These are phyloP conservation scores for Nematocida parisii DNA, from an alignment of 371 early-diverging fungal genomes.

Conservation along the genomic window DNA sequence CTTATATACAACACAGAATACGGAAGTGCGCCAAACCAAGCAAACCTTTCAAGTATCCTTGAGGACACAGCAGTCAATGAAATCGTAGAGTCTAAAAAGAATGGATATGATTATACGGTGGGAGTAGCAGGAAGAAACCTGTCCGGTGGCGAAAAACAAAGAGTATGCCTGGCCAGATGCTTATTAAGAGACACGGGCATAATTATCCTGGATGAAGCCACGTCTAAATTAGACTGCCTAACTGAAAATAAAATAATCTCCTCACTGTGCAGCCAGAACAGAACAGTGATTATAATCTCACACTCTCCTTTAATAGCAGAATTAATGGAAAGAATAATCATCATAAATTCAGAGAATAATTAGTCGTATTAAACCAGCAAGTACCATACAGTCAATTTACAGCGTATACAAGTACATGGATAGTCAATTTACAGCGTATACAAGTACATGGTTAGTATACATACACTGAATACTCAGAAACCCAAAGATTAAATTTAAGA, in stretches of 20 bases:
- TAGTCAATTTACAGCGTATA: too few relatives aligned
- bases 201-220: constrained; percentile 87
- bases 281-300: constrained; percentile 46
- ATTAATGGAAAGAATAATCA: constrained; percentile 23
- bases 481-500: too few relatives aligned
- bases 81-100: constrained; percentile 72
- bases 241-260: constrained; percentile 73
- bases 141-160: constrained; percentile 86
- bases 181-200: constrained; percentile 78
- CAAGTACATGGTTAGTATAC: too few relatives aligned
- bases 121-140: constrained; percentile 85
- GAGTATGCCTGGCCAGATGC: constrained; percentile 77
- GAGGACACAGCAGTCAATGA: constrained; percentile 75
- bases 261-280: background rate
- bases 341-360: background rate
- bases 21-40: constrained; percentile 70
- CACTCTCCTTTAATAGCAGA: constrained; percentile 37
- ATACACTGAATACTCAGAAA: too few relatives aligned
- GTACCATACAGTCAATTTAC: too few relatives aligned
- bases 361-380: background rate
- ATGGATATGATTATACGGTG: constrained; percentile 81
- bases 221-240: constrained; percentile 80
- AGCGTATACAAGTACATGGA: too few relatives aligned
- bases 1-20: constrained; percentile 77
- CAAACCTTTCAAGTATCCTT: constrained; percentile 72